Base-by-base conservation (phyloP, 306 rosid genomes). In the Vigna hirtella region DNA sequence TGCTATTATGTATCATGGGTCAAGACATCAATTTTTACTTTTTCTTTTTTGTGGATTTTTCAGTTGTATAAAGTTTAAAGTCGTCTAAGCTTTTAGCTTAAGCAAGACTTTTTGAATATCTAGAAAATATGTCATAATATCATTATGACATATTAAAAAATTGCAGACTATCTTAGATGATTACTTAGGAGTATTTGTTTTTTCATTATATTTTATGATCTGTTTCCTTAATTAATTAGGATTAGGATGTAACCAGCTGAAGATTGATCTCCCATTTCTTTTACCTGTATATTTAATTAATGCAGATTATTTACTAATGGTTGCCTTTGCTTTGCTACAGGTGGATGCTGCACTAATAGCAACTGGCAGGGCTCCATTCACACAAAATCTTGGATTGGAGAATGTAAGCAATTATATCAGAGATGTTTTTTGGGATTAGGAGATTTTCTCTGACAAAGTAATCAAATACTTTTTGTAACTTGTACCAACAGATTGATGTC, bases 311-410 rank as follows among this genome's bases (percentile, higher is more conserved):
- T 69, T 13, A 73, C 52, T 77, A 72, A 28, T 59, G 68, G 3
- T 58, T 70, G 42, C 66, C 64, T 36, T 73, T 83, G 18, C 80
- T 80, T 66, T 65, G 81, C 80, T 83, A 47, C 85, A 95, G 99
- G 99, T 95, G 55, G 99, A 95, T 84, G 94, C 99, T 58, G 98
- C 98, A 73, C 75, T 93, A 78, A 93, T 93, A 83, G 99, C 98
- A 81, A 95, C 99, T 65, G 99, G 99, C 85, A 88, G 99, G 81
- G 97, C 98, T 43, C 98, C 99, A 30, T 93, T 91, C 90, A 95
- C 99, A 4, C 79, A 90, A 36, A 98, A 93, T 80, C 99, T 95
- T 85, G 99, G 98, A 72, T 87, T 95, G 89, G 98, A 91, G 79
- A 95, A 89, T 82, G 98, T 95, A 89, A 78, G 93, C 38, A 81